phyloP scores from a whole-genome alignment of 441 rosid species.

The Cnidoscolus chayamansa region DNA sequence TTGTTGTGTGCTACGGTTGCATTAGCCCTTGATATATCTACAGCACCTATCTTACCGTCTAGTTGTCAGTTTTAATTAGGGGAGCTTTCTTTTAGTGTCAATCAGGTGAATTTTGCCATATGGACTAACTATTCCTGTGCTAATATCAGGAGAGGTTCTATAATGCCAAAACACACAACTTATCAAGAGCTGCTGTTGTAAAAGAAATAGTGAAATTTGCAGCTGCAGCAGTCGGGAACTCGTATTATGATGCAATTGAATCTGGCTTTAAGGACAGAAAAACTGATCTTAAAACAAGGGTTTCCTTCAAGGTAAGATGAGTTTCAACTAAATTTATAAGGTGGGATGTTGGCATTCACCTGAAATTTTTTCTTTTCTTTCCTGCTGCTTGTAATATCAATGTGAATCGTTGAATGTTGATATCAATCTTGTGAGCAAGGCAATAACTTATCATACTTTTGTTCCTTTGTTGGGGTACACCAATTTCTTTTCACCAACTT shows the following conservation, averaged over 20 bases:
- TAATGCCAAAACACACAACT: constrained; percentile 46
- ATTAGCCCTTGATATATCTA: not conserved
- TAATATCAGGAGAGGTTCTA: constrained; percentile 52
- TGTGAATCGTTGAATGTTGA: too few species aligned
- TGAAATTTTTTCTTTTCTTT: not conserved
- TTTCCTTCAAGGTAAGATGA: constrained; percentile 71
- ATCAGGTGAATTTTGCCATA: not conserved
- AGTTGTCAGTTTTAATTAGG: too few species aligned
- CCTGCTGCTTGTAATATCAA: too few species aligned
- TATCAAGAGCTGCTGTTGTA: constrained; percentile 49
- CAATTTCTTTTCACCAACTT: not conserved
- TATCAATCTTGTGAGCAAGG: too few species aligned
- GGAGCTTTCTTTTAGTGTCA: not conserved
- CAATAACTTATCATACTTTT: too few species aligned
- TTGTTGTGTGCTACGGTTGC: too few species aligned
- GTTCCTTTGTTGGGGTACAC: not conserved
- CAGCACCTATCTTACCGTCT: not conserved
- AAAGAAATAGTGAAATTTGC: constrained; percentile 52
- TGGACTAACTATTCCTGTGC: not conserved
- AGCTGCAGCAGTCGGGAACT: constrained; percentile 41
- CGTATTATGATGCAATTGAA: constrained; percentile 39
- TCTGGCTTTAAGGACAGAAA: constrained; percentile 50
- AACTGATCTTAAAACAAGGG: constrained; percentile 62
- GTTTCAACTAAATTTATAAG: not conserved
- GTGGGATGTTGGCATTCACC: not conserved